These are phyloP conservation scores for Fraxinus cuspidata DNA, from an alignment of 257 asterid species.

Conservation along the genomic window DNA sequence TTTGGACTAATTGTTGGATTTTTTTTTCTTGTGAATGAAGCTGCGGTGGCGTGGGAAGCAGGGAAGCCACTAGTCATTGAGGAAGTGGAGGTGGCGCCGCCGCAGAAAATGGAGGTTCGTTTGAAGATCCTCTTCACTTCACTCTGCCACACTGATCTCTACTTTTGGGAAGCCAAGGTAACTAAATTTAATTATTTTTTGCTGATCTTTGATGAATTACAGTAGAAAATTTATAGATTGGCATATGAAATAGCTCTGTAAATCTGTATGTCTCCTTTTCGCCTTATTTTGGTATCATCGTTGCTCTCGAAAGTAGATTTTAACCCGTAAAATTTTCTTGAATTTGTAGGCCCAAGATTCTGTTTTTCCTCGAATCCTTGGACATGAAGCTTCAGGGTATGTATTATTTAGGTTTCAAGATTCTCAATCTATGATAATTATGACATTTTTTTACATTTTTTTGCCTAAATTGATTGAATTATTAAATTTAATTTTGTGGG, in stretches of 20 bases:
- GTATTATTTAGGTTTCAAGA: conserved; percentile 9
- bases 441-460: not conserved
- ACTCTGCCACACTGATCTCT: conserved; percentile 87
- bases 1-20: not conserved
- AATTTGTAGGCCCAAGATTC: conserved; percentile 74
- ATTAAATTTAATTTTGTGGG: not conserved
- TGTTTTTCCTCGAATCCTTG: conserved; percentile 84
- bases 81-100: conserved; percentile 92
- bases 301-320: not conserved
- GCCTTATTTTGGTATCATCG: no score
- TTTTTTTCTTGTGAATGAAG: conserved; percentile 33
- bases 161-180: conserved; percentile 96
- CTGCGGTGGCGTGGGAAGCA: conserved; percentile 92
- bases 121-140: conserved; percentile 74
- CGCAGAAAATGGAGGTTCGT: conserved; percentile 89
- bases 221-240: not conserved
- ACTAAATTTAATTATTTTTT: not conserved
- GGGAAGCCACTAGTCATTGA: conserved; percentile 91
- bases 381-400: conserved; percentile 98
- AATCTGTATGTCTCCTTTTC: no score
- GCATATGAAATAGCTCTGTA: not conserved
- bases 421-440: not conserved
- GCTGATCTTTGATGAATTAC: not conserved
- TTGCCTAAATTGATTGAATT: not conserved
- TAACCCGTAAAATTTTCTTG: not conserved